Evolutionary conservation across 345 rosid species (phyloP).

Genomic region (Brassica napus): Da-Ae NC_063447.1:52046001-52046500

Average conservation of each 20-base stretch:
- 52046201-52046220: conserved; percentile 70
- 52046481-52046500: conserved; percentile 48
- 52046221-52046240: conserved; percentile 93
- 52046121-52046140: not conserved
- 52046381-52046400: conserved; percentile 83
- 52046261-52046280: conserved; percentile 88
- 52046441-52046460: conserved; percentile 48
- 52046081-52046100: conserved; percentile 83
- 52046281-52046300: conserved; percentile 92
- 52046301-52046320: conserved; percentile 59
- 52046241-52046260: conserved; percentile 96
- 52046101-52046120: conserved; percentile 76
- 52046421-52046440: conserved; percentile 53
- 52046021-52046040: conserved; percentile 99
- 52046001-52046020: conserved; percentile 98
- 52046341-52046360: conserved; percentile 52
- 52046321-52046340: conserved; percentile 55
- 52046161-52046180: not conserved
- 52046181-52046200: conserved; percentile 69
- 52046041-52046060: conserved; percentile 92
- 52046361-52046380: conserved; percentile 69
- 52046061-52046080: conserved; percentile 70
- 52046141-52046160: not conserved
- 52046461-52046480: conserved; percentile 43
- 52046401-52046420: conserved; percentile 49